Evolutionary conservation across 2,329 filamentous ascomycete genomes (phyloP), one percentile per base, ranked within the genome.

Genomic region (Orbilia quercus): DNA sequence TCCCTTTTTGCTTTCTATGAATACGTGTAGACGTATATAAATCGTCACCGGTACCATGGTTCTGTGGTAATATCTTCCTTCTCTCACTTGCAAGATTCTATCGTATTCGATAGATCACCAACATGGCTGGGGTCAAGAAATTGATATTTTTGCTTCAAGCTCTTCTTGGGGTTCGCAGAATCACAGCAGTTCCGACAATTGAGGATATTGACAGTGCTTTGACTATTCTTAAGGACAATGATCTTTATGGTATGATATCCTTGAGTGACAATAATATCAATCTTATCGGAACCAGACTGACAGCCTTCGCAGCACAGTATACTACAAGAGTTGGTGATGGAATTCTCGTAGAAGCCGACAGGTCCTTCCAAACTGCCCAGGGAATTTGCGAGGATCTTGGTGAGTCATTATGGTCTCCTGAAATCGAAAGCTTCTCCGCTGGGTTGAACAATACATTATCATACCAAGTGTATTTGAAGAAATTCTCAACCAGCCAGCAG

Each of bases 391-490:
- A 45, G 11, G 31, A 9, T 7, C 53, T 71, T 22, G 28, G 47
- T n/a, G 66, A 64, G 45, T 42, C 42, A 14, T 25, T 71, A n/a
- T 71, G 58, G 66, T 38, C 25, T 25, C 58, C 51, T 6, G 58
- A 71, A 7, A 28, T 7, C 31, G 31, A 58, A 42, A 58, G n/a
- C 16, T 71, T 71, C 28, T 6, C 51, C 1, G 50, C 58, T 25
- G 66, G 66, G 18, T 34, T 71, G 11, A 62, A 71, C 23, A 64
- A 63, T 40, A 50, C 47, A 3, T 22, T 64, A 12, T 63, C 58
- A 40, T 71, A 71, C 53, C 66, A 71, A 36, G 23, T 28, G 2
- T 71, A 71, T 23, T 44, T 71, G 23, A 20, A 23, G 11, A 71
- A 64, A 16, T 71, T 71, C 22, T 22, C 58, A 9, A 22, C 2